phyloP scores from a whole-genome alignment of 495 filamentous ascomycete genomes.

The Amphirosellinia nigrospora region DNA sequence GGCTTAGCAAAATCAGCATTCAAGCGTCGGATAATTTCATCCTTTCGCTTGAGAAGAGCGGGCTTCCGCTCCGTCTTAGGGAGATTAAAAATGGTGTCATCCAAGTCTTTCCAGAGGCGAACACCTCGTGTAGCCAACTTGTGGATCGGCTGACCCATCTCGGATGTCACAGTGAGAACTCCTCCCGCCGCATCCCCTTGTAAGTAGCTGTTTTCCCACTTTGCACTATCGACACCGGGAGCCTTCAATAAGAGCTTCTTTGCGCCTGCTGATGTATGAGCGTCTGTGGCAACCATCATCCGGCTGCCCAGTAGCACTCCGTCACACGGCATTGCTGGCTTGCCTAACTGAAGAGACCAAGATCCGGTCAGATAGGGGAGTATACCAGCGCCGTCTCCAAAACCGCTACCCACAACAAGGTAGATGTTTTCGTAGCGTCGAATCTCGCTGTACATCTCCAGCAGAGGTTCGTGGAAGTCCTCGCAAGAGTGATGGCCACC shows the following conservation, averaged over 20 bases:
- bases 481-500: conserved; percentile 84
- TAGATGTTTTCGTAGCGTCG: conserved; percentile 71
- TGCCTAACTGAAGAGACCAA: conserved; percentile 72
- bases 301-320: conserved; percentile 76
- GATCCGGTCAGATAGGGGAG: conserved; percentile 77
- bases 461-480: conserved; percentile 79
- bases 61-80: conserved; percentile 80
- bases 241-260: conserved; percentile 84
- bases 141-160: conserved; percentile 91
- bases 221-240: conserved; percentile 72
- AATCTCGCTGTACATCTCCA: conserved; percentile 76
- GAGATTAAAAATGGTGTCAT: conserved; percentile 83
- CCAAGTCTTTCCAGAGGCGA: conserved; percentile 85
- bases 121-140: conserved; percentile 85
- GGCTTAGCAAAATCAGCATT: conserved; percentile 88
- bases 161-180: conserved; percentile 80
- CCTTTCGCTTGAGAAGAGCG: conserved; percentile 77
- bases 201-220: conserved; percentile 83
- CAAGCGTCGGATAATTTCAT: conserved; percentile 84
- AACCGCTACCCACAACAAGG: conserved; percentile 76
- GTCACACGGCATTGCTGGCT: conserved; percentile 80
- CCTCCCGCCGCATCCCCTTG: conserved; percentile 73
- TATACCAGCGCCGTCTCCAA: conserved; percentile 75
- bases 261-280: conserved; percentile 76
- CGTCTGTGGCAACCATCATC: conserved; percentile 81